These are phyloP conservation scores for Fusarium stilboides DNA, from an alignment of 2,329 filamentous ascomycete genomes.

Conservation along the genomic window DNA sequence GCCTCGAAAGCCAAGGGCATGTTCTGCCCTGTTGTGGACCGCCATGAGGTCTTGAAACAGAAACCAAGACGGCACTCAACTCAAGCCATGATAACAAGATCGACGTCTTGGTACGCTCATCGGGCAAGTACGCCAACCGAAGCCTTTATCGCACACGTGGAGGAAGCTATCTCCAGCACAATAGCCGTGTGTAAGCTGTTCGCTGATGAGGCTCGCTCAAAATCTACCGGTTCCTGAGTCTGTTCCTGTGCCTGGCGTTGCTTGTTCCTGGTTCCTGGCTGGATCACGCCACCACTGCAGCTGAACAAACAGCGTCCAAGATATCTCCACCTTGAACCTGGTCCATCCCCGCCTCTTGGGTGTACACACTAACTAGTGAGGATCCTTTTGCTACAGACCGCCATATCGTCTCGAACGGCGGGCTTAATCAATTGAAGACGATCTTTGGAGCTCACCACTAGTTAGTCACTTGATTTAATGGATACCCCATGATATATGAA, in stretches of 20 bases:
- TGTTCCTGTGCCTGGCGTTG: constrained; percentile 25
- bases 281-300: constrained; percentile 38
- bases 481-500: neutral
- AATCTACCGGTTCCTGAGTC: constrained; percentile 16
- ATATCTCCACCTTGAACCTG: constrained; percentile 38
- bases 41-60: constrained; percentile 19
- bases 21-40: constrained; percentile 2
- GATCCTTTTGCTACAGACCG: constrained; percentile 33
- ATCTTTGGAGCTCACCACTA: constrained; percentile 8
- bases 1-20: constrained; percentile 22
- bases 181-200: neutral
- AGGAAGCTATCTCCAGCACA: neutral
- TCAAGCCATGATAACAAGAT: constrained; percentile 6
- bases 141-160: neutral
- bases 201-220: constrained; percentile 19
- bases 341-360: constrained; percentile 18
- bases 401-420: constrained; percentile 15
- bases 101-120: neutral
- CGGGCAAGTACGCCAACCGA: neutral
- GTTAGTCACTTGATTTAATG: constrained; percentile 18
- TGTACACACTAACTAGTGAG: constrained; percentile 6
- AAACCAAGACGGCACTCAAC: constrained; percentile 14
- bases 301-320: constrained; percentile 23
- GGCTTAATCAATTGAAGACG: constrained; percentile 11
- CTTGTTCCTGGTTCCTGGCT: constrained; percentile 46